Evolutionary conservation across 805 yeast genomes (phyloP), one percentile per base, ranked within the genome.

Genomic region (Pichia nanzhaoensis): DNA sequence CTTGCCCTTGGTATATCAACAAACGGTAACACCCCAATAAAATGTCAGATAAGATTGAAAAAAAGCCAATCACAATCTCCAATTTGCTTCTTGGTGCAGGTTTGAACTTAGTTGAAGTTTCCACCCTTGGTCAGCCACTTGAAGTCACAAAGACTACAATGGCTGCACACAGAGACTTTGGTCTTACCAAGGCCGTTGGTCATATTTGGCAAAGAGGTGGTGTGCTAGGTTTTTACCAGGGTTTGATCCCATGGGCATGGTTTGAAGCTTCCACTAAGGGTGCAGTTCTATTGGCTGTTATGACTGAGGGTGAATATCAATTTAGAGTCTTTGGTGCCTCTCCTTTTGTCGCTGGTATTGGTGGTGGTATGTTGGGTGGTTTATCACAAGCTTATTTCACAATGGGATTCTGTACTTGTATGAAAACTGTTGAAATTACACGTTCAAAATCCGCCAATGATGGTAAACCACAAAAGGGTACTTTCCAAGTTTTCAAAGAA

Each of bases 201-300:
- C 73, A 79, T 34, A 90, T 93, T 50, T 88, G 95, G 93, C 75
- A 93, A 14, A 80, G 99, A 59, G 99, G 99, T 53, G 99, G 99
- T 43, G 57, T 83, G 16, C 61, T 77, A 24, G 99, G 98, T 0
- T 93, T 90, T 69, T 93, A 90, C 68, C 99, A 93, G 66, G 99
- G 99, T 28, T 74, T 93, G 61, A 90, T 91, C 53, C 99, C 99
- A 39, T 93, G 99, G 99, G 99, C 98, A 6, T 90, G 98, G 97
- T 85, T 93, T 55, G 99, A 91, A 67, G 99, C 96, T 9, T 85
- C 96, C n/a, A 93, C 99, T 32, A 93, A 93, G 66, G 99, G 99
- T 64, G 97, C 98, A 5, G 96, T 90, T 7, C 72, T 93, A 46
- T 73, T 93, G 55, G 93, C 93, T 58, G 96, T 89, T 30, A 83